A percentile compares a stretch with the other conserved stretches of the same genome.
These are phyloP conservation scores for Zalerion maritima DNA, from an alignment of 495 filamentous ascomycete genomes.

Conservation along the genomic window DNA sequence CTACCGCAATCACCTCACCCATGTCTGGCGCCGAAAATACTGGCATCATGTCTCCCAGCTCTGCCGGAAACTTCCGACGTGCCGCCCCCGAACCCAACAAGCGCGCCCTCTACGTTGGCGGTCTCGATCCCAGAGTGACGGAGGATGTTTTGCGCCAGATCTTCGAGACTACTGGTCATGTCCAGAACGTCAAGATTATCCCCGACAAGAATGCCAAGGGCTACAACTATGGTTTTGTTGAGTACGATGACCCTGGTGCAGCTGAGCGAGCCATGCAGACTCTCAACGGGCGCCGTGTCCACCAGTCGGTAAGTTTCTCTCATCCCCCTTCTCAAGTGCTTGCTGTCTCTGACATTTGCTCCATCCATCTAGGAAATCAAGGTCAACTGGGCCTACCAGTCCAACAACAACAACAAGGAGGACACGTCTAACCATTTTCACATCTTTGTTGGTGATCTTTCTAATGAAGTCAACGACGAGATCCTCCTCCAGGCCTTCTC, in stretches of 20 bases:
- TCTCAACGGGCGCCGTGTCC: slow-evolving; percentile 85
- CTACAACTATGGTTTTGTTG: slow-evolving; percentile 98
- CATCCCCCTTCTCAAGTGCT: not conserved
- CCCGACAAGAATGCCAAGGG: slow-evolving; percentile 97
- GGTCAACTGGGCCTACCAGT: slow-evolving; percentile 99
- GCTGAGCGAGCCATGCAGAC: slow-evolving; percentile 96
- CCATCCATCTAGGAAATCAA: slow-evolving; percentile 67
- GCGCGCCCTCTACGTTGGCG: slow-evolving; percentile 90
- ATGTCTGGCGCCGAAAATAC: slow-evolving; percentile 51
- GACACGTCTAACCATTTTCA: slow-evolving; percentile 98
- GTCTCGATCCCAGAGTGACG: slow-evolving; percentile 86
- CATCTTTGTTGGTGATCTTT: slow-evolving; percentile 96
- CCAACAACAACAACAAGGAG: slow-evolving; percentile 87
- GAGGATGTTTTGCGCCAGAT: slow-evolving; percentile 96
- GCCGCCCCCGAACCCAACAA: slow-evolving; percentile 98
- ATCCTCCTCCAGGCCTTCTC: slow-evolving; percentile 89
- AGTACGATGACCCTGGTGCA: slow-evolving; percentile 94
- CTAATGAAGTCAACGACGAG: slow-evolving; percentile 98
- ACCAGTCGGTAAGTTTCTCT: slow-evolving; percentile 61
- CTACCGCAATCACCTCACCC: slow-evolving; percentile 80
- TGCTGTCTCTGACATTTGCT: slow-evolving; percentile 3
- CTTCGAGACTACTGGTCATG: slow-evolving; percentile 96
- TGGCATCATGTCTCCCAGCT: slow-evolving; percentile 69
- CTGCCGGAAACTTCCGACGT: slow-evolving; percentile 69
- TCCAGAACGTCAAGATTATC: slow-evolving; percentile 98